Percentiles rank a stretch among this genome's conserved stretches.
Evolutionary conservation across 169 alveolate species (phyloP).

Genomic region (Cryptosporidium xiaoi): DNA sequence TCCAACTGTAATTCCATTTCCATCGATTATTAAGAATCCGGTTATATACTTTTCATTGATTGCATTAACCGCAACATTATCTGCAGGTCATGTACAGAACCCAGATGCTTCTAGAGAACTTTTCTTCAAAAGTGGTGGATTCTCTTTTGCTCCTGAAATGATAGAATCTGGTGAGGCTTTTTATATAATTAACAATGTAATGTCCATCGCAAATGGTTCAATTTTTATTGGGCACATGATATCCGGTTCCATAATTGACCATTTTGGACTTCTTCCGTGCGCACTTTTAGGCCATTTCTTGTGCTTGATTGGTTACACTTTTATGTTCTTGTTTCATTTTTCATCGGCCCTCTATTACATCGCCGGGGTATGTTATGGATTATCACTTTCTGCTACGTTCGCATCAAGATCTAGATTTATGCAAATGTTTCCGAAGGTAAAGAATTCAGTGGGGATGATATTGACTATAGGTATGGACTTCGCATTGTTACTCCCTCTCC

Average conservation of each 20-base stretch:
- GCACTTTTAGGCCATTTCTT: slow-evolving; percentile 46
- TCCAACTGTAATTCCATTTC: slow-evolving; percentile 68
- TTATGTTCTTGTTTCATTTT: slow-evolving; percentile 37
- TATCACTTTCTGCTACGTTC: slow-evolving; percentile 31
- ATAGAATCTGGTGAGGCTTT: slow-evolving; percentile 61
- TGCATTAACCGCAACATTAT: slow-evolving; percentile 53
- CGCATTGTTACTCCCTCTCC: slow-evolving; percentile 33
- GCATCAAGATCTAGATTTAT: slow-evolving; percentile 75
- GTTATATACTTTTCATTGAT: slow-evolving; percentile 37
- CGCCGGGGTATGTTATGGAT: slow-evolving; percentile 56
- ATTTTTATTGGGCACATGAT: slow-evolving; percentile 51
- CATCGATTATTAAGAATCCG: slow-evolving; percentile 65
- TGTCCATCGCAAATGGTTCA: slow-evolving; percentile 57
- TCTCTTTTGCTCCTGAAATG: slow-evolving; percentile 53
- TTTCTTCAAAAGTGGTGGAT: slow-evolving; percentile 62
- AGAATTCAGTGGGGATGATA: slow-evolving; percentile 67
- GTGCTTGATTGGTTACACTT: slow-evolving; percentile 15
- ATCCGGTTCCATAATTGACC: slow-evolving; percentile 61
- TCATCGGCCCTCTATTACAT: slow-evolving; percentile 20
- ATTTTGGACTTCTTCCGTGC: slow-evolving; percentile 58
- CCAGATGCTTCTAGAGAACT: slow-evolving; percentile 71
- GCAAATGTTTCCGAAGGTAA: slow-evolving; percentile 68
- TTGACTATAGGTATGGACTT: slow-evolving; percentile 68
- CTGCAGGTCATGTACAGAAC: slow-evolving; percentile 68
- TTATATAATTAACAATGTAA: slow-evolving; percentile 29